A percentile compares a stretch with the other conserved stretches of the same genome.
phyloP scores from a whole-genome alignment of 2,329 filamentous ascomycete species.

The Venturia carpophila region DNA sequence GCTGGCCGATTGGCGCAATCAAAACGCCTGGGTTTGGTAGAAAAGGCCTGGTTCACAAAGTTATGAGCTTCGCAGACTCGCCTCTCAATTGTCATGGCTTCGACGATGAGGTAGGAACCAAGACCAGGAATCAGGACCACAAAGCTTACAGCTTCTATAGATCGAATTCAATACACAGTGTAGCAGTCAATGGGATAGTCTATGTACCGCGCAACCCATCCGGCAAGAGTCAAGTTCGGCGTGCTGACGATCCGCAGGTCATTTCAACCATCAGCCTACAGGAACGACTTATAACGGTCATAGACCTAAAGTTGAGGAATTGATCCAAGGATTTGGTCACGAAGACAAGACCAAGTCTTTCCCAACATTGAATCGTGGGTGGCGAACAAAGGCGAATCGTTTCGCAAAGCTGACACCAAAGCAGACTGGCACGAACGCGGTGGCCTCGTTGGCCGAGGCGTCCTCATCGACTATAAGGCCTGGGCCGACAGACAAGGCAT shows the following conservation, averaged over 20 bases:
- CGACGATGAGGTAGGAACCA: constrained; percentile 22
- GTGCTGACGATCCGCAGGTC: constrained; percentile 19
- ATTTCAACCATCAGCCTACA: constrained; percentile 40
- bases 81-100: constrained; percentile 18
- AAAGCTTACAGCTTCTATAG: constrained; percentile 24
- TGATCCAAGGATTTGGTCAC: constrained; percentile 25
- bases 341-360: constrained; percentile 20
- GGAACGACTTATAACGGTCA: constrained; percentile 45
- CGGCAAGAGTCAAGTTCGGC: no score
- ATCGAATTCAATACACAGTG: constrained; percentile 49
- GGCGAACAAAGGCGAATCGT: constrained; percentile 21
- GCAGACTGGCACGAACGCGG: constrained; percentile 47
- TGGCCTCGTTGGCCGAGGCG: constrained; percentile 47
- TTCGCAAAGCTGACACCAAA: constrained; percentile 30
- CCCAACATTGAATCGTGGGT: constrained; percentile 21
- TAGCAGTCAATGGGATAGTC: constrained; percentile 50
- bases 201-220: constrained; percentile 22
- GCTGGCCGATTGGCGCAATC: constrained; percentile 21
- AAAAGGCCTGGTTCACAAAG: constrained; percentile 30
- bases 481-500: constrained; percentile 46
- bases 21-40: constrained; percentile 28
- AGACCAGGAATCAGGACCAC: background rate
- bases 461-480: constrained; percentile 47
- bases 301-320: constrained; percentile 26
- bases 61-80: constrained; percentile 26